These are phyloP conservation scores for Agastache rugosa DNA, from an alignment of 257 asterid species.

Conservation along the genomic window DNA sequence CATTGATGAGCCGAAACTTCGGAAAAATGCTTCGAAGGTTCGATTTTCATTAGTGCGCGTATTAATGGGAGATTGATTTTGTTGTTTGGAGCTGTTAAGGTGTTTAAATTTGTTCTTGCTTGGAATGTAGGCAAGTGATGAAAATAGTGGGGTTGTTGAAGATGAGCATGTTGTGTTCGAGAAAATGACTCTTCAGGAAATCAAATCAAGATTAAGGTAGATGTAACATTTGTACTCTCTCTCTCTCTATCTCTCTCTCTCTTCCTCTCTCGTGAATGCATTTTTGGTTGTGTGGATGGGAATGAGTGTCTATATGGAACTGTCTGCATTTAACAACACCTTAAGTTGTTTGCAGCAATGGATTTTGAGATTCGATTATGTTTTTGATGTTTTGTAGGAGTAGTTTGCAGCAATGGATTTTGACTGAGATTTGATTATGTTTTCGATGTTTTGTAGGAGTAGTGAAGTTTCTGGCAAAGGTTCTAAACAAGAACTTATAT, in stretches of 20 bases:
- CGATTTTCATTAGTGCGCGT: background rate
- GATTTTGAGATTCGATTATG: conserved; percentile 20
- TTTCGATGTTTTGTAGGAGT: conserved; percentile 45
- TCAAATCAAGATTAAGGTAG: conserved; percentile 70
- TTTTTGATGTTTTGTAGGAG: background rate
- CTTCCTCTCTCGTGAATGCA: background rate
- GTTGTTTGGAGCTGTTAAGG: background rate
- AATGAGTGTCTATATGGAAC: background rate
- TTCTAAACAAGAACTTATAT: conserved; percentile 55
- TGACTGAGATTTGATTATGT: conserved; percentile 6
- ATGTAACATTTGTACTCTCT: background rate
- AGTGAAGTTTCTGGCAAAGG: conserved; percentile 65
- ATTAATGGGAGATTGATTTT: background rate
- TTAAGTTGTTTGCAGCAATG: conserved; percentile 12
- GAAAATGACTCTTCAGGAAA: conserved; percentile 71
- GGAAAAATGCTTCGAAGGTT: conserved; percentile 42
- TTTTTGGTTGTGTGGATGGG: background rate
- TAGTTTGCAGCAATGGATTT: conserved; percentile 16
- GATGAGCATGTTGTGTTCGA: conserved; percentile 52
- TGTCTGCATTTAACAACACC: no score
- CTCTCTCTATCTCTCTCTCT: background rate
- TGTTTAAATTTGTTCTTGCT: conserved; percentile 10
- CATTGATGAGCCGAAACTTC: conserved; percentile 29
- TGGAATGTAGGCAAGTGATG: conserved; percentile 46
- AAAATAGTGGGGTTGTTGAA: conserved; percentile 43